Base-by-base conservation (phyloP, 2,329 filamentous ascomycete genomes). In the Chaetomium sp. region DNA sequence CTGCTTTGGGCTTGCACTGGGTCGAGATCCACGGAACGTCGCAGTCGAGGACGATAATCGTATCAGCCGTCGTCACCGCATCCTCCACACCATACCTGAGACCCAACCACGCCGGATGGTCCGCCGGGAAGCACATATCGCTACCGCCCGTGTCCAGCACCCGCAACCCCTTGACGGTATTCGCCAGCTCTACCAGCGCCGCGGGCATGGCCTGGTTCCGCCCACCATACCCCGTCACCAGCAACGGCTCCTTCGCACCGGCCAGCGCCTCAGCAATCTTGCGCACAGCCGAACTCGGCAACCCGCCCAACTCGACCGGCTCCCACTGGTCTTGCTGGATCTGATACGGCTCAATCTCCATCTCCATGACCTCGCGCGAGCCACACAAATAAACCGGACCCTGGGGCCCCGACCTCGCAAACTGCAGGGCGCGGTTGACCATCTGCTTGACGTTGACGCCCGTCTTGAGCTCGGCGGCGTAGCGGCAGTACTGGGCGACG, bases 1-100 rank as follows among this genome's bases (percentile, higher is more conserved):
- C 79, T 2, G 78, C 75, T 1, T 75, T 75, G 0, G 87, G 87
- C 68, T 80, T 81, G 75, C 85, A 87, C 19, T 87, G 86, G 0
- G 92, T 95, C n/a, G 89, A 88, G 62, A 97, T 93, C 92, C 93
- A 97, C 0, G 93, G 93, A 0, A 97, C 92, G 73, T 97, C 93
- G 68, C 92, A 96, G 76, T 97, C 90, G 27, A 96, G 74, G 2
- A 97, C 89, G 0, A 97, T 70, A 65, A 97, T 96, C 12, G 92
- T 85, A 74, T 97, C 94, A 0, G 93, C 92, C 0, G 86, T 86
- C 65, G 82, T 84, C 74, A 97, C 91, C 50, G 83, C 81, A 1
- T 91, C 86, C 59, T 96, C 90, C 2, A 85, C 82, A 3, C 92
- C 92, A 71, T 88, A 96, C 51, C 87, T 83, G 59, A 95, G 75